Evolutionary conservation across 108 stramenopile species (phyloP).

Genomic region (Aureococcus anophagefferens): DNA sequence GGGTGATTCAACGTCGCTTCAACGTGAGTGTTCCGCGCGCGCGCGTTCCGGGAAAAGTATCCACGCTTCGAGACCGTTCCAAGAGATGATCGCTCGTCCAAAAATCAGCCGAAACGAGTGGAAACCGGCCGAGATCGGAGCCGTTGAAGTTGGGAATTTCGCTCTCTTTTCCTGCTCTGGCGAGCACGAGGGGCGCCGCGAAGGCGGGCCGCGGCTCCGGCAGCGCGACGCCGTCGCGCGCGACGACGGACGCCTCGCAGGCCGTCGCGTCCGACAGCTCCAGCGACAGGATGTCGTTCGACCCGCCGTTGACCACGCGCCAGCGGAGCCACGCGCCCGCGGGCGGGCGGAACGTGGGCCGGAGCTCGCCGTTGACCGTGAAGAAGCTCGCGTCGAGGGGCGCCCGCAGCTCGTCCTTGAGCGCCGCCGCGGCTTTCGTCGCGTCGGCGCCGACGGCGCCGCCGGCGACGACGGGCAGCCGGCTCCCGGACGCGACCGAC

Average conservation of each 20-base stretch:
- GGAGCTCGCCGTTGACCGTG: not conserved
- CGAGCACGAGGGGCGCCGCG: too few relatives aligned
- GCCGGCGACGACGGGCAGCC: not conserved
- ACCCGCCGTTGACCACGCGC: slow-evolving; percentile 4
- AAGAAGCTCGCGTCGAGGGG: not conserved
- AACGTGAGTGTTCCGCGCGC: too few relatives aligned
- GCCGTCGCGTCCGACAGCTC: not conserved
- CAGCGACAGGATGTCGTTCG: slow-evolving; percentile 5
- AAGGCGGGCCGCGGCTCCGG: too few relatives aligned
- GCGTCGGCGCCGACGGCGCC: not conserved
- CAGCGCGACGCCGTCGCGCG: slow-evolving; percentile 9
- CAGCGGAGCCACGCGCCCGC: not conserved
- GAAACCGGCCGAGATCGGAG: too few relatives aligned
- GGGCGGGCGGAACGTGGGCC: not conserved
- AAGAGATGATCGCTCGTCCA: too few relatives aligned
- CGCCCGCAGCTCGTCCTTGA: not conserved
- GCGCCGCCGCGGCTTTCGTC: too few relatives aligned
- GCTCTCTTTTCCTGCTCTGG: too few relatives aligned
- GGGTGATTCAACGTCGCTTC: slow-evolving; percentile 3
- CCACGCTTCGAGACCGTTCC: too few relatives aligned
- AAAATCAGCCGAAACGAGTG: too few relatives aligned
- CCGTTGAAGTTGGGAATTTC: too few relatives aligned
- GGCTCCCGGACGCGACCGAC: not conserved
- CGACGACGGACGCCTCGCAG: slow-evolving; percentile 6
- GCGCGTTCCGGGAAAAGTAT: too few relatives aligned